Evolutionary conservation across 345 rosid genomes (phyloP), one percentile per base, ranked within the genome.

Genomic region (Sisymbrium irio): DNA sequence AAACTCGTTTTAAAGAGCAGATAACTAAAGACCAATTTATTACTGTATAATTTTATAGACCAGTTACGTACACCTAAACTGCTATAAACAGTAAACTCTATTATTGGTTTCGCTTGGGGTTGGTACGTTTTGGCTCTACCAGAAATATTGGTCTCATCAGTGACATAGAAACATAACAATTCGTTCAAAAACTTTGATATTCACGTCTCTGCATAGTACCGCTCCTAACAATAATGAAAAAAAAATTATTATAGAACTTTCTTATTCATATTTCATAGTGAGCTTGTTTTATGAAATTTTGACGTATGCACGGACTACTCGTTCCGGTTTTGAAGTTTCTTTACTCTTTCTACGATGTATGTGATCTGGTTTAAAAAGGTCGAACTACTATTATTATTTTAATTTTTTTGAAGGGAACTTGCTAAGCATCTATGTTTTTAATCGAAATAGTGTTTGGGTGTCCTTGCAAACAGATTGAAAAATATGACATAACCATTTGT

Each of bases 41-140:
- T 39, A 57, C 11, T 36, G 20, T 18, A 12, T 27, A 65, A 57
- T 9, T 63, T 11, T 37, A 11, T 22, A 60, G 46, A 60, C 22
- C 36, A 36, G n/a, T 62, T 32, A 35, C 32, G 37, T 32, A 54
- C 7, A 61, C 57, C 69, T 67, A 75, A 14, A 28, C 37, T 50
- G 15, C 12, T 54, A n/a, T n/a, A 7, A 54, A 54, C 59, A 54
- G 60, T 54, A 33, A 68, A 15, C 3, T 62, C 51, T 45, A 76
- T 54, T 25, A 76, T 76, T 35, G 42, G 65, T 44, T 45, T 53
- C 46, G 17, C 57, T 75, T 69, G 51, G 71, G 75, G 63, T 76
- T 54, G 75, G 79, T 69, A 61, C n/a, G 55, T 68, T 50, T 68
- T 59, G 65, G 19, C 32, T 50, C 37, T 69, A 76, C 40, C 67